These are phyloP conservation scores for Rhodosporidiobolus odoratus DNA, from an alignment of 768 basidiomycete species.

Conservation along the genomic window DNA sequence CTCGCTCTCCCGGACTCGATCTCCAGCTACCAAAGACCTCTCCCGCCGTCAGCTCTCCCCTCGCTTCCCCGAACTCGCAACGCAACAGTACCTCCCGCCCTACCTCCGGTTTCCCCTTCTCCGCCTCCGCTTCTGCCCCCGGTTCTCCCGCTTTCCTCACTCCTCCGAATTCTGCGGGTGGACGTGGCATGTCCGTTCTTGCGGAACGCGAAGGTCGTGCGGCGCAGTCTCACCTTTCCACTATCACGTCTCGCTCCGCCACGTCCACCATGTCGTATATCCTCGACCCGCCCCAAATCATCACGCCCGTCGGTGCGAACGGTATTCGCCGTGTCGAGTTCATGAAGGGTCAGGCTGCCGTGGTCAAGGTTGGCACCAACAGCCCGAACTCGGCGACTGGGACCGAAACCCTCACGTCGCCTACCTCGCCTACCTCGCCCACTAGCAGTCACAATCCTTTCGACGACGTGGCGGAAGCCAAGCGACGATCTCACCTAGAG, in stretches of 20 bases:
- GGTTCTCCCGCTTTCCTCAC: neutral
- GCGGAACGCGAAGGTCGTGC: neutral
- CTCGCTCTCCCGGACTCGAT: constrained; percentile 42
- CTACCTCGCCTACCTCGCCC: neutral
- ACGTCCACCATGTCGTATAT: constrained; percentile 43
- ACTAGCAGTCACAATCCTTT: constrained; percentile 22
- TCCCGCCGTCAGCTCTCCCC: neutral
- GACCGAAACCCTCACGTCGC: neutral
- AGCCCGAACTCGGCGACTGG: neutral
- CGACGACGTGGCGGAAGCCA: constrained; percentile 17
- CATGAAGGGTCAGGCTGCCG: constrained; percentile 23
- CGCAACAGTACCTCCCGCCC: constrained; percentile 3
- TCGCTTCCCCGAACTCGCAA: constrained; percentile 9
- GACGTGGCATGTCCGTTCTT: constrained; percentile 28
- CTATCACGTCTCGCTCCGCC: constrained; percentile 23
- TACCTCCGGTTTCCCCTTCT: constrained; percentile 16
- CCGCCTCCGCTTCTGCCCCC: neutral
- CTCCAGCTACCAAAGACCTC: constrained; percentile 37
- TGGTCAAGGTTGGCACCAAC: constrained; percentile 13
- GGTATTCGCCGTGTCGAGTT: constrained; percentile 35
- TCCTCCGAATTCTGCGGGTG: neutral
- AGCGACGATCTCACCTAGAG: neutral
- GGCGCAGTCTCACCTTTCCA: constrained; percentile 26
- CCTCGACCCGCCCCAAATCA: constrained; percentile 44
- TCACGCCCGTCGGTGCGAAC: constrained; percentile 37